Evolutionary conservation across 2,329 filamentous ascomycete species (phyloP).

Genomic region (Uncinocarpus reesii): DNA sequence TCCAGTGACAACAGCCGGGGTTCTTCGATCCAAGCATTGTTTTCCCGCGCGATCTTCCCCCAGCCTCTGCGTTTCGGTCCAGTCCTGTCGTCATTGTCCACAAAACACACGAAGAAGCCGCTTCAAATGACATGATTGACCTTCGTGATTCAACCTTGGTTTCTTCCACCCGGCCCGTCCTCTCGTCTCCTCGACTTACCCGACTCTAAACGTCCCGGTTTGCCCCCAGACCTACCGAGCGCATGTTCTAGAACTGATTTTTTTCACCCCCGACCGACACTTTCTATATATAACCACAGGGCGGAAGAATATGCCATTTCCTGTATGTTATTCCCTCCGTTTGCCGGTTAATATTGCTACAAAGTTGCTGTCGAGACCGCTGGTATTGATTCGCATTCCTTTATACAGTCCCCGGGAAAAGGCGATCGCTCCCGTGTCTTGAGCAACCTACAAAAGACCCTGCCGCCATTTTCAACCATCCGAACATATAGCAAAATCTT

Average conservation of each 20-base stretch:
- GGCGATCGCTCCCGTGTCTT: constrained; percentile 2
- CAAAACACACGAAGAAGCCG: too few relatives aligned
- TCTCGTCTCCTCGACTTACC: neutral
- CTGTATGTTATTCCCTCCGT: constrained; percentile 1
- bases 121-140: neutral
- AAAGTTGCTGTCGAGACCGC: neutral
- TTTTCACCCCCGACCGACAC: neutral
- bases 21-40: too few relatives aligned
- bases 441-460: constrained; percentile 4
- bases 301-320: constrained; percentile 5
- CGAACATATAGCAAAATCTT: constrained; percentile 7
- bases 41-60: too few relatives aligned
- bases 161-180: neutral
- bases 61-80: too few relatives aligned
- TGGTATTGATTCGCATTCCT: neutral
- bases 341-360: neutral
- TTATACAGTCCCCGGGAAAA: neutral
- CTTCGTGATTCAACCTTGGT: neutral
- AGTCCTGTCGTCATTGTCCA: too few relatives aligned
- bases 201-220: constrained; percentile 6
- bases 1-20: too few relatives aligned
- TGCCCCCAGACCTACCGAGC: neutral
- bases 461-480: neutral
- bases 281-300: neutral
- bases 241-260: neutral